Base-by-base conservation (phyloP, 441 rosid genomes). In the Euphorbia corollata region DNA sequence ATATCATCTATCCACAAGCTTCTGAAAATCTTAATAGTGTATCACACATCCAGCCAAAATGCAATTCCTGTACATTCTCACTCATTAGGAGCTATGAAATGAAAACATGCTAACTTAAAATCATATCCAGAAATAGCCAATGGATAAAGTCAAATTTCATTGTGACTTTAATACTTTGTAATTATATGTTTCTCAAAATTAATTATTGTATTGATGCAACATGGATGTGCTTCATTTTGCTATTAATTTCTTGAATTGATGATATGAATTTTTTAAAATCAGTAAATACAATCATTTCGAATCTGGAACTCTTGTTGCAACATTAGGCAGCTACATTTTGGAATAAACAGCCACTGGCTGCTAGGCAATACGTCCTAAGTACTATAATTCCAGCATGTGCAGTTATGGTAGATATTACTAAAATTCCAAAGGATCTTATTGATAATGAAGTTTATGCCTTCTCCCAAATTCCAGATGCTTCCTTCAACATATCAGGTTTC, bases 401-500 rank as follows among this genome's bases (percentile, higher is more conserved):
- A 62, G 72, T 83, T 73, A 91, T 89, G 77, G 83, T 78, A 32
- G 82, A 84, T 75, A 81, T 88, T 73, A 89, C 97, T 57, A 90
- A 84, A 64, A 68, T 70, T 74, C 91, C 97, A 67, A 88, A 86
- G 79, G 95, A 90, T 83, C 78, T 84, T 71, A 83, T 86, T 63
- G 95, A 87, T 67, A 85, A 77, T 73, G 98, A 90, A 80, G 92
- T 93, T 73, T 80, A 86, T 72, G 89, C 97, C 57, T 88, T 93
- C 79, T 90, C 82, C 59, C 82, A 74, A 67, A 85, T 90, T 79
- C 97, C 95, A 51, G 98, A 92, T 90, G 96, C 96, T 92, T 73
- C 97, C 97, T 72, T 83, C 97, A 65, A 90, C 91, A 50, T 91
- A 94, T 56, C 98, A 90, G 95, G 97, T 92, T 69, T 69, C 80